Evolutionary conservation across 306 rosid genomes (phyloP), one percentile per base, ranked within the genome.

Genomic region (Cajanus cajan): DNA sequence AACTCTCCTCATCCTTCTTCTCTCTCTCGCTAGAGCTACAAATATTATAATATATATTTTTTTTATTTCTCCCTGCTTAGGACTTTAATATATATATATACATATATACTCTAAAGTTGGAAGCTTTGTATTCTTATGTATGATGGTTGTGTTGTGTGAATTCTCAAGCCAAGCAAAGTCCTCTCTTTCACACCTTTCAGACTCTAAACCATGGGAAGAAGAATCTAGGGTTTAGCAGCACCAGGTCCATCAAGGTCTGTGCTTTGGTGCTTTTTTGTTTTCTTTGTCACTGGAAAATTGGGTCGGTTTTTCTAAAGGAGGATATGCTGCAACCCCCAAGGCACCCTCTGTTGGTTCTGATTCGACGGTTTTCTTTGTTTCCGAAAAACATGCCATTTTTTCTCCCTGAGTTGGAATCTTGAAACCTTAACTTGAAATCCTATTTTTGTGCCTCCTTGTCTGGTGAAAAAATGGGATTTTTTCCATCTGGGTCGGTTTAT

Each of bases 181-280:
- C 59, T 86, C 76, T 79, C 89, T 84, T 89, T 92, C 93, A 82
- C 96, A 88, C 93, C 91, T 84, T 80, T 73, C 94, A 85, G 83
- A 87, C 86, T 87, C 90, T 70, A 78, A 88, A 65, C 73, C 80
- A 83, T 85, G 89, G 90, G 78, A 80, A 84, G 81, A 80, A 85
- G 89, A 96, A 90, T 91, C 94, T 96, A 93, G 98, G 97, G 96
- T 87, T 90, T 94, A 83, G 70, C 87, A 77, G 83, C 86, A 80
- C 77, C 85, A 80, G 82, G 62, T 83, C 86, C 88, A 87, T 88
- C 90, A 71, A 90, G 93, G 93, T 89, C 83, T 72, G 83, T 82
- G 68, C 82, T 81, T 87, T 85, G 89, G 85, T 85, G 86, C 73
- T 84, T 50, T 45, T 2, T 44, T 12, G 43, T 50, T 64, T 7